A percentile compares a stretch with the other conserved stretches of the same genome.
phyloP scores from a whole-genome alignment of 83 land plant species.

The Picea engelmannii region DNA sequence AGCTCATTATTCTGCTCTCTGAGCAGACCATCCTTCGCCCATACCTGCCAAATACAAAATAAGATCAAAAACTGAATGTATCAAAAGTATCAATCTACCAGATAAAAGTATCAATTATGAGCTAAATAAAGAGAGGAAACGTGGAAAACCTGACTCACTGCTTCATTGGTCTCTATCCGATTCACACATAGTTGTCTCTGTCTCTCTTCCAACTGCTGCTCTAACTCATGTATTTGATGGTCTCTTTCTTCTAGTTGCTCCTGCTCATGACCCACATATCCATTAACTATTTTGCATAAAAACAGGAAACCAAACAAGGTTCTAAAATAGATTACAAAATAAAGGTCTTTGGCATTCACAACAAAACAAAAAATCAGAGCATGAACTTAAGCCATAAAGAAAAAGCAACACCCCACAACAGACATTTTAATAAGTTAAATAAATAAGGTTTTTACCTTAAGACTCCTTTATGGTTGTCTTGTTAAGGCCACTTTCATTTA shows the following conservation, averaged over 20 bases:
- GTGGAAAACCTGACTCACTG: constrained; percentile 49
- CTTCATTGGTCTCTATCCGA: constrained; percentile 74
- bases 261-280: constrained; percentile 32
- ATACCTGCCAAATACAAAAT: constrained; percentile 54
- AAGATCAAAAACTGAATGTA: not conserved
- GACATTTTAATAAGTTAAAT: not conserved
- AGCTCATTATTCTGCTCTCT: constrained; percentile 87
- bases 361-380: not conserved
- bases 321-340: not conserved
- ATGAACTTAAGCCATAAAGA: not conserved
- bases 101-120: not conserved
- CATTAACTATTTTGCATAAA: not conserved
- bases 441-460: not conserved
- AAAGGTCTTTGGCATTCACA: not conserved
- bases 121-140: not conserved
- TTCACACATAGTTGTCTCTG: constrained; percentile 77
- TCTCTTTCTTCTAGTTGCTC: constrained; percentile 83
- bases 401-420: not conserved
- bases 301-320: not conserved
- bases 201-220: constrained; percentile 78
- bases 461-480: no score
- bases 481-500: no score
- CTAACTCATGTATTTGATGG: constrained; percentile 64
- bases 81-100: not conserved
- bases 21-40: constrained; percentile 95